phyloP scores from a whole-genome alignment of 257 asterid genomes.

The Leptodermis oblonga region DNA sequence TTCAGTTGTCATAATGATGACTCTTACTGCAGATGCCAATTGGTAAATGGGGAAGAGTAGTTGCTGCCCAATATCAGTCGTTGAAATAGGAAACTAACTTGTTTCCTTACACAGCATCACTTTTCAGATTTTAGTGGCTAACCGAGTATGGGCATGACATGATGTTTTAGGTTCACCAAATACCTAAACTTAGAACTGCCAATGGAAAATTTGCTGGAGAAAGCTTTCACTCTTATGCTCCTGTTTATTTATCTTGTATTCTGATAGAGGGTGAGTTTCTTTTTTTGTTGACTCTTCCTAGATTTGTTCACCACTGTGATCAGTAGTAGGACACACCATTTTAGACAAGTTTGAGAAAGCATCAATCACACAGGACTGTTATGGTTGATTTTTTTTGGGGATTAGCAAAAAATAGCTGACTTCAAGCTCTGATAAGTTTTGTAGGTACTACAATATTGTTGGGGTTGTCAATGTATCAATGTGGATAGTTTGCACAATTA shows the following conservation, averaged over 20 bases:
- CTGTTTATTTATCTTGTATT: not conserved
- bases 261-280: not conserved
- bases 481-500: too few species aligned
- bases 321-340: not conserved
- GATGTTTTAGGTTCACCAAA: not conserved
- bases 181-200: not conserved
- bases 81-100: conserved; percentile 21
- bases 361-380: not conserved
- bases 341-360: not conserved
- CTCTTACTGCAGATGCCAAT: conserved; percentile 53
- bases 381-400: not conserved
- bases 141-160: not conserved
- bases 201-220: not conserved
- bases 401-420: not conserved
- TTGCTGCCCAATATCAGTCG: conserved; percentile 41
- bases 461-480: not conserved
- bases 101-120: not conserved
- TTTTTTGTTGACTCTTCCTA: not conserved
- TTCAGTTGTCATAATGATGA: not conserved
- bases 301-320: not conserved
- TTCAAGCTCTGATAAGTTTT: not conserved
- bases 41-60: conserved; percentile 76
- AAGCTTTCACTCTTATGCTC: not conserved
- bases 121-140: not conserved
- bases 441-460: not conserved